Base-by-base conservation (phyloP, 1,139 yeast species). In the Hanseniaspora sp. region DNA sequence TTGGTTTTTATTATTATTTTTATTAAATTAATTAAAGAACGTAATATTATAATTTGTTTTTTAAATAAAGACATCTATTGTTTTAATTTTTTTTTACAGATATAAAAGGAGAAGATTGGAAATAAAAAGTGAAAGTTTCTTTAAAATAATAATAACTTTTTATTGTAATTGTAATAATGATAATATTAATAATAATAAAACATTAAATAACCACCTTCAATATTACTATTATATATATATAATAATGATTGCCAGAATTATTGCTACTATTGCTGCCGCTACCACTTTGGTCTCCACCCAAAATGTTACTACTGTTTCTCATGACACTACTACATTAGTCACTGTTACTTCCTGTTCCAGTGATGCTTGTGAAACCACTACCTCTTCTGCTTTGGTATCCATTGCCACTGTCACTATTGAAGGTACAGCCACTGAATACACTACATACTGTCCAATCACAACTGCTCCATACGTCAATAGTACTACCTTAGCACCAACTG, bases 271-370 rank as follows among this genome's bases (percentile, higher is more conserved):
- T 51, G 66, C 68, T 53, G 60, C 61, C 58, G 68, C 63, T 46
- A 70, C 68, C 59, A 58, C 67, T 43, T 69, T 65, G 53, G 62
- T 63, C 48, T 57, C 67, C 56, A 64, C 67, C 64, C 60, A 63
- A 55, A 67, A 73, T 60, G 63, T 71, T 56, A 67, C 67, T 48
- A 64, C 69, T 54, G 67, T 63, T 46, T 65, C 72, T 55, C 60
- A 65, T 44, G 59, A 61, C 46, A 52, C 63, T 53, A 72, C 74
- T 59, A 69, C 76, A 57, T 67, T 73, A 58, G 69, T 73, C 57
- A 76, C 81, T 64, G 69, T 76, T 68, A 76, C 80, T 57, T 70
- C 75, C 54, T 77, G 82, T 69, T 63, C 58, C 48, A 59, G 59
- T 39, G 61, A 65, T 60, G 61, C 59, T 49, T 67, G 70, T 61